Percentiles rank a stretch among this genome's conserved stretches.
Conservation (phyloP, 2,329 filamentous ascomycete genomes). For the Aspergillus sp. region DNA sequence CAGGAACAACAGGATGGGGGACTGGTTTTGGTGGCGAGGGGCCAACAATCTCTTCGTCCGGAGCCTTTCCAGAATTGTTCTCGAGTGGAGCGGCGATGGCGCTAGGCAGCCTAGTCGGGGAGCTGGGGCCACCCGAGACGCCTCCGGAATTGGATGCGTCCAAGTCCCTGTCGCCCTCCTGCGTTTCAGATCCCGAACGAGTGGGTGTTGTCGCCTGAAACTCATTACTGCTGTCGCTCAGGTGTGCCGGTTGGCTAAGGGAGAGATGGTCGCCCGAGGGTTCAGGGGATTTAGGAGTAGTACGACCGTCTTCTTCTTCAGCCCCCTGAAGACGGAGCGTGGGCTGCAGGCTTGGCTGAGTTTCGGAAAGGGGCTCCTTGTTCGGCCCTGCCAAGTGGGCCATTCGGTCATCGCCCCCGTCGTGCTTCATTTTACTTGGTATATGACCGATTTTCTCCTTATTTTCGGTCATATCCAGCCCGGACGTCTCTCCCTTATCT, state of each 20-base stretch:
- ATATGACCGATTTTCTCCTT: constrained; percentile 34
- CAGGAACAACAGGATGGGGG: constrained; percentile 18
- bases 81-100: constrained; percentile 33
- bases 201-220: constrained; percentile 20
- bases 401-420: constrained; percentile 12
- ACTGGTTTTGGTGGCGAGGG: constrained; percentile 21
- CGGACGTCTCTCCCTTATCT: constrained; percentile 18
- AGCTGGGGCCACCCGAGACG: constrained; percentile 32
- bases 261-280: not conserved
- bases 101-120: constrained; percentile 26
- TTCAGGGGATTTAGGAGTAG: constrained; percentile 12
- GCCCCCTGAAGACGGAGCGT: constrained; percentile 4
- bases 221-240: constrained; percentile 8
- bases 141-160: constrained; percentile 25
- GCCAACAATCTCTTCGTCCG: constrained; percentile 28
- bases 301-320: not conserved
- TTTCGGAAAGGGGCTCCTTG: constrained; percentile 19
- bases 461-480: constrained; percentile 20
- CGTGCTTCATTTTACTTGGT: constrained; percentile 15
- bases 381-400: constrained; percentile 15
- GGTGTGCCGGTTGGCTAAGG: not conserved
- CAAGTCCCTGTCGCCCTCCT: constrained; percentile 26
- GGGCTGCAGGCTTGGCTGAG: constrained; percentile 4
- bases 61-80: constrained; percentile 26
- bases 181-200: constrained; percentile 29